A percentile compares a stretch with the other conserved stretches of the same genome.
Evolutionary conservation across 2,329 filamentous ascomycete species (phyloP).

Genomic region (Colletotrichum musae): DNA sequence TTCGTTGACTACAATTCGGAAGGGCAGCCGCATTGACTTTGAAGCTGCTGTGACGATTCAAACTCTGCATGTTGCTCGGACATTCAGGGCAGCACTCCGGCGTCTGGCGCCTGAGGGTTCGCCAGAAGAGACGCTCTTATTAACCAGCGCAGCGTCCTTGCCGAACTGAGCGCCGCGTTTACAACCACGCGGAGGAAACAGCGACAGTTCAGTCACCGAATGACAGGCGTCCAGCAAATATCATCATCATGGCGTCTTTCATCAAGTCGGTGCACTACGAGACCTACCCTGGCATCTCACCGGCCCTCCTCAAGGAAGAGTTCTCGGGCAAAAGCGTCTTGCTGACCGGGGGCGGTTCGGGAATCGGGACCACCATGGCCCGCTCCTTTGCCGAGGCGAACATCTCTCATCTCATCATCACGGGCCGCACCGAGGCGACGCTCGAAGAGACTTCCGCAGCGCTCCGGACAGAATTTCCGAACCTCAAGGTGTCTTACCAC

Average conservation of each 20-base stretch:
- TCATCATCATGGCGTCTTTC: constrained; percentile 14
- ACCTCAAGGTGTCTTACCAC: constrained; percentile 1
- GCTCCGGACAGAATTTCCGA: neutral
- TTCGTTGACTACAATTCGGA: too few species aligned
- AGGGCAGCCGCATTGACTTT: too few species aligned
- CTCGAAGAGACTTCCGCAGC: constrained; percentile 3
- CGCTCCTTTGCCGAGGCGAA: constrained; percentile 64
- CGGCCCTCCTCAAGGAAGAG: constrained; percentile 13
- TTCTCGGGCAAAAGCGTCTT: constrained; percentile 65
- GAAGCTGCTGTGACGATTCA: too few species aligned
- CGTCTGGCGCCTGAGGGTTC: too few species aligned
- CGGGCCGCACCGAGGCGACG: constrained; percentile 53
- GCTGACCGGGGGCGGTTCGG: constrained; percentile 76
- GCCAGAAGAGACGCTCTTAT: too few species aligned
- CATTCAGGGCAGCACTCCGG: too few species aligned
- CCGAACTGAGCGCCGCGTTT: too few species aligned
- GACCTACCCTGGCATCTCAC: constrained; percentile 15
- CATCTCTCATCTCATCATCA: constrained; percentile 54
- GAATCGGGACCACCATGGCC: constrained; percentile 77
- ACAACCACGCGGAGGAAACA: too few species aligned
- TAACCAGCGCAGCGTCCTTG: too few species aligned
- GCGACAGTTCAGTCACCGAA: too few species aligned
- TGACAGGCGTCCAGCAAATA: neutral
- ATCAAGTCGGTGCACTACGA: constrained; percentile 16
- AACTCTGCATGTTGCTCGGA: too few species aligned